Conservation (phyloP, 169 alveolate species). For the Besnoitia besnoiti region DNA sequence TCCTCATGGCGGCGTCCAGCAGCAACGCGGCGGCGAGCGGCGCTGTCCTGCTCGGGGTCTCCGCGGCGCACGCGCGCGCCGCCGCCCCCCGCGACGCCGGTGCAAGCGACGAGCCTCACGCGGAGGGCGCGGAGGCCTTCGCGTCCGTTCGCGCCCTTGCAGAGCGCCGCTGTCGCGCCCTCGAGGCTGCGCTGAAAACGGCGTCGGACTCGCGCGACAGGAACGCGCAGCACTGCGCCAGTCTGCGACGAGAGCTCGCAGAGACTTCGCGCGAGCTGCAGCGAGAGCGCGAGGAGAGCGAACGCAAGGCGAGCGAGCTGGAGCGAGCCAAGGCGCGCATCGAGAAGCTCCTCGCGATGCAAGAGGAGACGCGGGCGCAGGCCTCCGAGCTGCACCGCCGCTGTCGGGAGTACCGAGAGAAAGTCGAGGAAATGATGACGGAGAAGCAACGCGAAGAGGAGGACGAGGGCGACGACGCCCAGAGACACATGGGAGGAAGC, state of each 20-base stretch:
- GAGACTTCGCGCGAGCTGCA: background rate
- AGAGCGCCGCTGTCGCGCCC: background rate
- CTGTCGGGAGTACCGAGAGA: constrained; percentile 23
- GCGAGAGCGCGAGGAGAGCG: constrained; percentile 4
- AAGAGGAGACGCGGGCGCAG: constrained; percentile 7
- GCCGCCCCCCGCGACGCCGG: no score
- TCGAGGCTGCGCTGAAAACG: background rate
- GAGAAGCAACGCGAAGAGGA: background rate
- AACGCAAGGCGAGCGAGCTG: background rate
- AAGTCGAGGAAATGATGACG: background rate
- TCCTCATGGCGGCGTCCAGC: background rate
- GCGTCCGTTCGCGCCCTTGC: background rate
- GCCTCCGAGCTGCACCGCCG: background rate
- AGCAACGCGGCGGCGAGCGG: background rate
- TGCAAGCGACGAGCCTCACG: background rate
- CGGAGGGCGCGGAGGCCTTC: background rate
- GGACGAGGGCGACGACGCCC: background rate
- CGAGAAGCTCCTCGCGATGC: background rate
- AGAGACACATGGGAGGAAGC: background rate
- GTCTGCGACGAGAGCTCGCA: constrained; percentile 11
- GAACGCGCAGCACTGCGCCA: constrained; percentile 40
- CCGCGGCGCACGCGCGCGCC: no score
- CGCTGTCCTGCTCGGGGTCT: background rate
- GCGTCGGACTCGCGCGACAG: constrained; percentile 23
- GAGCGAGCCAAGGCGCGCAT: background rate